These are phyloP conservation scores for Arthrobotrys sphaeroides DNA, from an alignment of 2,329 filamentous ascomycete species.

Conservation along the genomic window DNA sequence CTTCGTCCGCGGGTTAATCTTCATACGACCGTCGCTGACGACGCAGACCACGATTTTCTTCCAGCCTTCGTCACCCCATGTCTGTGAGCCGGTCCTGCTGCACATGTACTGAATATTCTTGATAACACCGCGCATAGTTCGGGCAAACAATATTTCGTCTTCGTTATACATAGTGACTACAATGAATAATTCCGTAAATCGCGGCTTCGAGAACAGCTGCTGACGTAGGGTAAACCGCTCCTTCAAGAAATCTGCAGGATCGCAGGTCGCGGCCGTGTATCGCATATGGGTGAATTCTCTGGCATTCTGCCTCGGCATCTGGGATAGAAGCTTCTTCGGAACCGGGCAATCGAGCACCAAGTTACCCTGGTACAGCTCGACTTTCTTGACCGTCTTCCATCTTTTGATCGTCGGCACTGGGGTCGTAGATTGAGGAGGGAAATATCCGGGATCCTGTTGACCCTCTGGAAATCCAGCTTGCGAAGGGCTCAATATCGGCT, in stretches of 20 bases:
- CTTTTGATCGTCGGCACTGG: constrained; percentile 75
- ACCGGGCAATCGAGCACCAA: constrained; percentile 96
- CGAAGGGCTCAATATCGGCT: constrained; percentile 63
- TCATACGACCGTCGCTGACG: constrained; percentile 94
- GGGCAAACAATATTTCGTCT: constrained; percentile 92
- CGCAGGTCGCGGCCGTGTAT: constrained; percentile 77
- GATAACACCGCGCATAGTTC: constrained; percentile 95
- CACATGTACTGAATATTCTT: constrained; percentile 99
- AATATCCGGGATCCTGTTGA: constrained; percentile 55
- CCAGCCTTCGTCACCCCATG: constrained; percentile 98
- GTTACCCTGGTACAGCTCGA: constrained; percentile 96
- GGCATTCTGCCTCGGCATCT: constrained; percentile 79
- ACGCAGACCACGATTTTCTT: constrained; percentile 99
- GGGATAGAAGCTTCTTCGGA: constrained; percentile 84
- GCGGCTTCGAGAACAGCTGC: constrained; percentile 73
- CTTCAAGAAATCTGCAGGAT: constrained; percentile 72
- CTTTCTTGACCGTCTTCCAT: constrained; percentile 99
- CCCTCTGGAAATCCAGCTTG: constrained; percentile 56
- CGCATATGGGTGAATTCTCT: constrained; percentile 71
- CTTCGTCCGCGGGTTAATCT: constrained; percentile 92
- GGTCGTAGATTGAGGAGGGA: constrained; percentile 64
- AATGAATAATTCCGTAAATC: constrained; percentile 77
- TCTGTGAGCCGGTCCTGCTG: constrained; percentile 89
- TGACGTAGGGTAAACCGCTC: constrained; percentile 75
- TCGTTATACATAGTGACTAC: constrained; percentile 92